These are phyloP conservation scores for Fragosphaeria purpurea DNA, from an alignment of 2,329 filamentous ascomycete genomes.

Conservation along the genomic window DNA sequence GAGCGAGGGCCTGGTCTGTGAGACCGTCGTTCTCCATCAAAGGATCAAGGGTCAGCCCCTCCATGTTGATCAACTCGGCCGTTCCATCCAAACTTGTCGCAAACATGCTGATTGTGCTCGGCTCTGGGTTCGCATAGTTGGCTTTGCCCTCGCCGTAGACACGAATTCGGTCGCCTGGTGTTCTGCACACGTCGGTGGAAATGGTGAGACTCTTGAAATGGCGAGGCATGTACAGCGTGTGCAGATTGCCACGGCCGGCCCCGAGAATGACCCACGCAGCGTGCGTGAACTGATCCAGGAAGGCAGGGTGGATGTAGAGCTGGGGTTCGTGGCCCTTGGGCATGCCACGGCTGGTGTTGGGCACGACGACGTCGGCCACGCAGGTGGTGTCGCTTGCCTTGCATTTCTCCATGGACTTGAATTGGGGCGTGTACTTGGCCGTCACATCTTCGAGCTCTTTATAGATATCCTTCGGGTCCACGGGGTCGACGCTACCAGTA, in stretches of 20 bases:
- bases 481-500: not conserved
- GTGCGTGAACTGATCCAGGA: conserved; percentile 27
- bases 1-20: conserved; percentile 18
- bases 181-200: conserved; percentile 15
- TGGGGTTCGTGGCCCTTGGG: conserved; percentile 32
- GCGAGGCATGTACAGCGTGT: conserved; percentile 27
- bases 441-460: conserved; percentile 10
- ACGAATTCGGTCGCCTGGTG: conserved; percentile 19
- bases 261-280: conserved; percentile 10
- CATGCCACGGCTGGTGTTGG: conserved; percentile 35
- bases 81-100: conserved; percentile 18
- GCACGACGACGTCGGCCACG: conserved; percentile 26
- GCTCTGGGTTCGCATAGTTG: conserved; percentile 14
- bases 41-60: conserved; percentile 30
- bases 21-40: conserved; percentile 25
- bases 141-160: conserved; percentile 17
- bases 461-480: conserved; percentile 5
- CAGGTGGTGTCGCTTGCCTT: conserved; percentile 15
- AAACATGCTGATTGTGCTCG: conserved; percentile 26
- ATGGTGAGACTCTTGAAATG: conserved; percentile 24
- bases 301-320: conserved; percentile 34
- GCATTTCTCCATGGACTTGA: conserved; percentile 14
- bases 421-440: conserved; percentile 9
- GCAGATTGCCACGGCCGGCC: conserved; percentile 18
- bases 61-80: conserved; percentile 24